Conservation (phyloP, 345 rosid genomes). For the Citrus hindsii region DNA sequence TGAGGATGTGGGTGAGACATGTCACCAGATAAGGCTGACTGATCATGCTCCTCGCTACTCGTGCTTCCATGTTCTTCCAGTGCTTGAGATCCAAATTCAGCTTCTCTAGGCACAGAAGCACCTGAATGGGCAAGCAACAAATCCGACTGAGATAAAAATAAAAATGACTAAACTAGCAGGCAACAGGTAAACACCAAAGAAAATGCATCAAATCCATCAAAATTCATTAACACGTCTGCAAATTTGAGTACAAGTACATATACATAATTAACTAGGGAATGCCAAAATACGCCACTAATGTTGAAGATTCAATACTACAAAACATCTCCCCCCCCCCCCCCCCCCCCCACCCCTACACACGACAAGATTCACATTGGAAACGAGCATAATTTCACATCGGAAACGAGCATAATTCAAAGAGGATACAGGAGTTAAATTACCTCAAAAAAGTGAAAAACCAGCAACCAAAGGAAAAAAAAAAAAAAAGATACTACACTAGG, state of each 20-base stretch:
- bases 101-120: constrained; percentile 30
- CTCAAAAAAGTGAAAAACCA: background rate
- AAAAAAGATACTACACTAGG: too few species aligned
- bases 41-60: constrained; percentile 75
- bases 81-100: constrained; percentile 32
- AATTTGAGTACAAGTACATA: background rate
- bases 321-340: background rate
- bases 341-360: too few species aligned
- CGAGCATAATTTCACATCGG: background rate
- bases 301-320: background rate
- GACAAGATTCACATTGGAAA: background rate
- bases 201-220: background rate
- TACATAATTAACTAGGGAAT: background rate
- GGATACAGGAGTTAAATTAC: background rate
- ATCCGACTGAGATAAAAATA: constrained; percentile 4
- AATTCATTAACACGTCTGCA: background rate
- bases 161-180: background rate
- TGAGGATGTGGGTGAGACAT: constrained; percentile 44
- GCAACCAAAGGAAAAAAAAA: background rate
- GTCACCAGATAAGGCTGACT: constrained; percentile 70
- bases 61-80: constrained; percentile 55
- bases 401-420: background rate
- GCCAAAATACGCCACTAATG: background rate
- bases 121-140: constrained; percentile 20
- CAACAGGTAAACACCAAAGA: background rate